A percentile compares a stretch with the other conserved stretches of the same genome.
Evolutionary conservation across 2,329 filamentous ascomycete species (phyloP).

Genomic region (Aspergillus ruber): DNA sequence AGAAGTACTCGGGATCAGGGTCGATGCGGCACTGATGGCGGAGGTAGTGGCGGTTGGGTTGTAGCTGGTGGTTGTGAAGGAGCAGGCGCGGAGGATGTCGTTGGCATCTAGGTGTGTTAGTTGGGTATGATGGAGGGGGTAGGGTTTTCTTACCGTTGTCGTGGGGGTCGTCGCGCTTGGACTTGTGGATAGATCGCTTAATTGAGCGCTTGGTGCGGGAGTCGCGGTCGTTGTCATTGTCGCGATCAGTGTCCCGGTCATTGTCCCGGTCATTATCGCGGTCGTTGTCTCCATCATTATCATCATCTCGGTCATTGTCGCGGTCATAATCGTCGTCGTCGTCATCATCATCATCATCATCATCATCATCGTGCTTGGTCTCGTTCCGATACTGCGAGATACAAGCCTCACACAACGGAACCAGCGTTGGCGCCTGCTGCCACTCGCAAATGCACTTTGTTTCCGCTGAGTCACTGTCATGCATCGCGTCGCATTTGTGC

Average conservation of each 20-base stretch:
- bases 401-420: slow-evolving; percentile 27
- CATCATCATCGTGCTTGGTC: slow-evolving; percentile 6
- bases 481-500: slow-evolving; percentile 17
- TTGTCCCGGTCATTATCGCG: slow-evolving; percentile 1
- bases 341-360: slow-evolving; percentile 7
- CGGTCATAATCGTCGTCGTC: slow-evolving; percentile 5
- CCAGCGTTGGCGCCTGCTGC: slow-evolving; percentile 17
- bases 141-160: slow-evolving; percentile 20
- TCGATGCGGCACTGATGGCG: slow-evolving; percentile 1
- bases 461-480: slow-evolving; percentile 20
- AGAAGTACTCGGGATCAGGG: background rate
- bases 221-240: slow-evolving; percentile 5
- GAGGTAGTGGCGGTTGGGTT: slow-evolving; percentile 17
- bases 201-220: background rate
- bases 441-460: slow-evolving; percentile 24
- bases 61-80: slow-evolving; percentile 21
- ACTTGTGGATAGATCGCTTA: too few species aligned
- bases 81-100: slow-evolving; percentile 23
- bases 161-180: slow-evolving; percentile 8
- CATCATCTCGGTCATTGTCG: slow-evolving; percentile 8
- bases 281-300: slow-evolving; percentile 1
- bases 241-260: background rate
- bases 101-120: slow-evolving; percentile 19
- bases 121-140: background rate
- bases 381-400: slow-evolving; percentile 20